Percentiles rank a stretch among this genome's conserved stretches.
phyloP scores from a whole-genome alignment of 495 filamentous ascomycete species.

The Mytilinidion resinicola region DNA sequence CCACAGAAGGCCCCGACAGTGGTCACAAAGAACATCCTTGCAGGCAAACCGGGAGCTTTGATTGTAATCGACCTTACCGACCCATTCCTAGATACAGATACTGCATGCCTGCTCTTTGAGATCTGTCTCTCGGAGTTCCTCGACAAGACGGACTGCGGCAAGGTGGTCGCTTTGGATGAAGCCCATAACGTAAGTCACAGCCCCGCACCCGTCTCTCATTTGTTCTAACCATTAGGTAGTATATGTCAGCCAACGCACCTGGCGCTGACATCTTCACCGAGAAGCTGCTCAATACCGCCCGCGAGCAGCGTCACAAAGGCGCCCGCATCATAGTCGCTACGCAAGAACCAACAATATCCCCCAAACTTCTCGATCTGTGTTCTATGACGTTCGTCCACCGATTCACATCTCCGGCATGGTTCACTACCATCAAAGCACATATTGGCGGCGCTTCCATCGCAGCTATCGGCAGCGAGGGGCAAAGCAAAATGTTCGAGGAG shows the following conservation, averaged over 20 bases:
- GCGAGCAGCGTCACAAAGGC: constrained; percentile 64
- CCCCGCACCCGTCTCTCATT: not conserved
- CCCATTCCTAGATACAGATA: constrained; percentile 60
- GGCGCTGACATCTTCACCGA: constrained; percentile 53
- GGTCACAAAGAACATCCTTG: constrained; percentile 21
- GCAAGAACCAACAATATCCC: constrained; percentile 73
- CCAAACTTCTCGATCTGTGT: constrained; percentile 61
- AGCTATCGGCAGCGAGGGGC: not conserved
- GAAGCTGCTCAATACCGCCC: constrained; percentile 55
- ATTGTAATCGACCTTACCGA: constrained; percentile 73
- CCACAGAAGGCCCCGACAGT: not conserved
- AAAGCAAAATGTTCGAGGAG: too few species aligned
- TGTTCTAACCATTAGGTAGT: constrained; percentile 34
- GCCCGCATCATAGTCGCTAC: constrained; percentile 65
- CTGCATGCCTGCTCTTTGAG: constrained; percentile 63
- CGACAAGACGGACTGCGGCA: constrained; percentile 28
- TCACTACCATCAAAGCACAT: constrained; percentile 52
- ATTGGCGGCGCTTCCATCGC: constrained; percentile 36
- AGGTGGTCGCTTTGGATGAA: constrained; percentile 55
- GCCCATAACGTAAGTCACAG: constrained; percentile 47
- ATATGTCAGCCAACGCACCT: constrained; percentile 41
- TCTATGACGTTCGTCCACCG: constrained; percentile 66
- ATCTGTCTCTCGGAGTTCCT: constrained; percentile 41
- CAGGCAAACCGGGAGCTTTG: constrained; percentile 45
- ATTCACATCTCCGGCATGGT: constrained; percentile 67